Percentiles rank a stretch among this genome's conserved stretches.
These are phyloP conservation scores for Elsinoe necatrix DNA, from an alignment of 2,329 filamentous ascomycete genomes.

Conservation along the genomic window DNA sequence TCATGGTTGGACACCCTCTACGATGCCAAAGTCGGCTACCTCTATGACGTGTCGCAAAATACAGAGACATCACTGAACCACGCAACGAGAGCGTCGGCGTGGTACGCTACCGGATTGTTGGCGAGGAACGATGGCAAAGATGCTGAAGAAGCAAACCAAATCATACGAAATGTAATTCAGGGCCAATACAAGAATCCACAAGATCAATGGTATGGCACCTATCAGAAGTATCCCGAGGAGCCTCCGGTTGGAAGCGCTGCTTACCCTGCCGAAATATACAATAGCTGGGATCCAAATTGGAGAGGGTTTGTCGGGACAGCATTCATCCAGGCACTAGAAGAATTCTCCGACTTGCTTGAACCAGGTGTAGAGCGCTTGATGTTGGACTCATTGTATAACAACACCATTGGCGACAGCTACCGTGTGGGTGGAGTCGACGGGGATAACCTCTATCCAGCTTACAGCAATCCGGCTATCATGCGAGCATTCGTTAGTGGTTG, in stretches of 20 bases:
- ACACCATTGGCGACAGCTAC: slow-evolving; percentile 52
- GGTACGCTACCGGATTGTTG: slow-evolving; percentile 53
- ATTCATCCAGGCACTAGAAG: slow-evolving; percentile 51
- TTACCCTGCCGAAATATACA: slow-evolving; percentile 47
- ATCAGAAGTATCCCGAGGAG: slow-evolving; percentile 49
- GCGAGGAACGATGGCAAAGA: slow-evolving; percentile 47
- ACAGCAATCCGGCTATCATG: slow-evolving; percentile 56
- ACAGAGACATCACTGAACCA: slow-evolving; percentile 42
- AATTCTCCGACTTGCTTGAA: slow-evolving; percentile 45
- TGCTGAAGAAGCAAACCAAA: slow-evolving; percentile 43
- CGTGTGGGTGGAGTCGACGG: slow-evolving; percentile 51
- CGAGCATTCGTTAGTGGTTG: slow-evolving; percentile 53
- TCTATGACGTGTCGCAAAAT: slow-evolving; percentile 40
- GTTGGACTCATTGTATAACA: slow-evolving; percentile 46
- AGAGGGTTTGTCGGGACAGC: slow-evolving; percentile 54
- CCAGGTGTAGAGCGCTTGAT: slow-evolving; percentile 37
- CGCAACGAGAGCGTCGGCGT: slow-evolving; percentile 49
- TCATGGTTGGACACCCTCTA: slow-evolving; percentile 48
- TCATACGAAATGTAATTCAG: slow-evolving; percentile 46
- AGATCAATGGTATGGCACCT: slow-evolving; percentile 49
- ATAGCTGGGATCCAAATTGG: slow-evolving; percentile 57
- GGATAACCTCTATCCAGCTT: slow-evolving; percentile 55
- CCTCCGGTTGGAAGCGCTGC: slow-evolving; percentile 46
- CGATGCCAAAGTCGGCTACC: slow-evolving; percentile 44
- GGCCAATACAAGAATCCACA: slow-evolving; percentile 46